Percentiles rank a stretch among this genome's conserved stretches.
These are phyloP conservation scores for Fusarium burgessii DNA, from an alignment of 2,329 filamentous ascomycete species.

Conservation along the genomic window DNA sequence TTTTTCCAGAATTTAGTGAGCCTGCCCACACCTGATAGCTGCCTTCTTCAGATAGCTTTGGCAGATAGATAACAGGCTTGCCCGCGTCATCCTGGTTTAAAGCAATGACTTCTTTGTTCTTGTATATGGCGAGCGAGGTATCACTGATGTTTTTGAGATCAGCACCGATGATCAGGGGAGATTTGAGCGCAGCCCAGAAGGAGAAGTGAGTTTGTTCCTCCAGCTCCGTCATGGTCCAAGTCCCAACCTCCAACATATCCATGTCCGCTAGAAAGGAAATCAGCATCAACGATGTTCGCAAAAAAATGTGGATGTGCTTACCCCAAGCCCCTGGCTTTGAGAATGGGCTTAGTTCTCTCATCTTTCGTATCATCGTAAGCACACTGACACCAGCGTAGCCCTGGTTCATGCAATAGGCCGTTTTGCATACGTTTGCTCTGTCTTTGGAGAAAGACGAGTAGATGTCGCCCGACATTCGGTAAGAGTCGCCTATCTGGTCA, in stretches of 20 bases:
- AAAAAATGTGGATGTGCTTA: rapidly evolving
- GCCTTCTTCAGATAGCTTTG: background rate
- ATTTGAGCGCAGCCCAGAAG: background rate
- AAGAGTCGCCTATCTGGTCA: background rate
- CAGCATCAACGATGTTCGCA: background rate
- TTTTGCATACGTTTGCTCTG: background rate
- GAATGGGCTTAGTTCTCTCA: background rate
- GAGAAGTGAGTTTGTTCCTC: background rate
- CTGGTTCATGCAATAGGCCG: background rate
- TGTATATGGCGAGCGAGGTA: background rate
- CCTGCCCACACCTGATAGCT: background rate
- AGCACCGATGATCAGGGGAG: background rate
- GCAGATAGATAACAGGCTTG: background rate
- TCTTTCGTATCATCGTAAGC: background rate
- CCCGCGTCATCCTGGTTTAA: background rate
- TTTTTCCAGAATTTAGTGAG: background rate
- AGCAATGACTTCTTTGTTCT: background rate
- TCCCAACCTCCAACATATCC: background rate
- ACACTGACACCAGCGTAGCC: background rate
- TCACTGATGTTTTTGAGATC: background rate
- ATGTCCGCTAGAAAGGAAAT: background rate
- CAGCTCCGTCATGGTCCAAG: background rate
- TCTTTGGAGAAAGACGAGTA: background rate
- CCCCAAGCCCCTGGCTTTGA: background rate
- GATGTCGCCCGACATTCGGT: background rate